A percentile compares a stretch with the other conserved stretches of the same genome.
These are phyloP conservation scores for Geotrichum candidum DNA, from an alignment of 1,139 yeast species.

Conservation along the genomic window DNA sequence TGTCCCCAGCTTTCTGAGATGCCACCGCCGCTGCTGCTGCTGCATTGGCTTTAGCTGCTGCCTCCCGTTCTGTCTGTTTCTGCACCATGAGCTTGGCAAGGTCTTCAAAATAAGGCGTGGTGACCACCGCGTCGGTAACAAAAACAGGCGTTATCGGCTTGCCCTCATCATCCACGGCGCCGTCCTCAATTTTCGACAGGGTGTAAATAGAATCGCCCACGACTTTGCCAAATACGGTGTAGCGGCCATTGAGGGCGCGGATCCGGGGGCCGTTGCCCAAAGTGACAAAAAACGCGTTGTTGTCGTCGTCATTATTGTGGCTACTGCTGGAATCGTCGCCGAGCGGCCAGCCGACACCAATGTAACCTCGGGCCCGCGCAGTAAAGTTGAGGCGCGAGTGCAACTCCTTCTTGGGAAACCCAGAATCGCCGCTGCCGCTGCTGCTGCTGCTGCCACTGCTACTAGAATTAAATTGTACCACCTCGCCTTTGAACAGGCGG, in stretches of 20 bases:
- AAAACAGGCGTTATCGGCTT: slow-evolving; percentile 49
- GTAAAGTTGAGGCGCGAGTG: slow-evolving; percentile 50
- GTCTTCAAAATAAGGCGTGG: slow-evolving; percentile 49
- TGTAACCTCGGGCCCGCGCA: slow-evolving; percentile 42
- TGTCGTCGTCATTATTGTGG: slow-evolving; percentile 32
- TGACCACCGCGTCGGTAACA: slow-evolving; percentile 41
- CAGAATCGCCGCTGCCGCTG: slow-evolving; percentile 28
- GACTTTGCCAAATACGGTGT: slow-evolving; percentile 58
- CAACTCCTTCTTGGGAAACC: slow-evolving; percentile 42
- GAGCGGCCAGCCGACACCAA: slow-evolving; percentile 40
- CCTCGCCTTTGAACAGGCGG: slow-evolving; percentile 33
- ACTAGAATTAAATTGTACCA: slow-evolving; percentile 37
- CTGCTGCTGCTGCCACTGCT: slow-evolving; percentile 19
- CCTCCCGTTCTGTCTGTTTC: slow-evolving; percentile 10
- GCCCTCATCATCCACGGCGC: slow-evolving; percentile 40
- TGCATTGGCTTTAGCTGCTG: slow-evolving; percentile 5
- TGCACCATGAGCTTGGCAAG: slow-evolving; percentile 26
- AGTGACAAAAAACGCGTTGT: slow-evolving; percentile 51
- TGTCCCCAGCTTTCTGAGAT: slow-evolving; percentile 7
- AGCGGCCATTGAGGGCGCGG: slow-evolving; percentile 38
- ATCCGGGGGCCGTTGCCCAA: slow-evolving; percentile 39
- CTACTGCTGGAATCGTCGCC: slow-evolving; percentile 4
- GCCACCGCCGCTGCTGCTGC: slow-evolving; percentile 18
- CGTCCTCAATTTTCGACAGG: slow-evolving; percentile 41
- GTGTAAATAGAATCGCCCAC: slow-evolving; percentile 55